phyloP scores from a whole-genome alignment of 257 asterid genomes.

The Salvia hispanica region DNA sequence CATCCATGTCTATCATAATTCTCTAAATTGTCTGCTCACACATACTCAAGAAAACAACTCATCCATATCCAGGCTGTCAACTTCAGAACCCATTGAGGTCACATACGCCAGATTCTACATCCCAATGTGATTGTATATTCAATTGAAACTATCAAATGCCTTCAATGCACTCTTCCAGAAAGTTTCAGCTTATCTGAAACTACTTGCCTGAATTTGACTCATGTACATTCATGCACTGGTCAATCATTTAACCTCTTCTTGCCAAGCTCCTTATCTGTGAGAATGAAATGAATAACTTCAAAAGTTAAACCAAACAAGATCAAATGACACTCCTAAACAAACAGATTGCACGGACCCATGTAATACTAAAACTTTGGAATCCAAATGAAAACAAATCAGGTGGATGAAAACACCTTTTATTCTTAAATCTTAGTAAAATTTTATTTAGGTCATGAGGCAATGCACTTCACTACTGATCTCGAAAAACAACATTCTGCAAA shows the following conservation, averaged over 20 bases:
- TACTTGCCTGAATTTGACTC: constrained; percentile 26
- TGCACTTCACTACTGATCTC: background rate
- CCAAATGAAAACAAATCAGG: background rate
- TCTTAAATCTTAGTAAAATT: background rate
- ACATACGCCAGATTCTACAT: constrained; percentile 26
- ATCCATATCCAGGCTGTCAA: constrained; percentile 23
- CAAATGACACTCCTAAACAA: background rate
- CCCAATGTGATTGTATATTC: constrained; percentile 18
- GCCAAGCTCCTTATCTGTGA: constrained; percentile 31
- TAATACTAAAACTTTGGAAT: background rate
- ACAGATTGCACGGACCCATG: background rate
- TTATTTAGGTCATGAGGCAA: background rate
- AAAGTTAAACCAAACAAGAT: background rate
- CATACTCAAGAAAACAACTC: constrained; percentile 26
- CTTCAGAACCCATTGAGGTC: constrained; percentile 21
- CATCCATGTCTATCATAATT: constrained; percentile 66
- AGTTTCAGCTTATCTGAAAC: constrained; percentile 20
- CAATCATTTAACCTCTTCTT: constrained; percentile 31
- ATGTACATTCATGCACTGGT: constrained; percentile 18
- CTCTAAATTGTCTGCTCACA: constrained; percentile 33
- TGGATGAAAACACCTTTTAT: constrained; percentile 5
- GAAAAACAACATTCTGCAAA: constrained; percentile 9
- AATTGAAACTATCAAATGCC: constrained; percentile 22
- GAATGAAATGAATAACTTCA: constrained; percentile 25
- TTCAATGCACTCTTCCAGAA: constrained; percentile 16